Evolutionary conservation across 768 basidiomycete species (phyloP), one percentile per base, ranked within the genome.

Genomic region (Termitomyces sp.): DNA sequence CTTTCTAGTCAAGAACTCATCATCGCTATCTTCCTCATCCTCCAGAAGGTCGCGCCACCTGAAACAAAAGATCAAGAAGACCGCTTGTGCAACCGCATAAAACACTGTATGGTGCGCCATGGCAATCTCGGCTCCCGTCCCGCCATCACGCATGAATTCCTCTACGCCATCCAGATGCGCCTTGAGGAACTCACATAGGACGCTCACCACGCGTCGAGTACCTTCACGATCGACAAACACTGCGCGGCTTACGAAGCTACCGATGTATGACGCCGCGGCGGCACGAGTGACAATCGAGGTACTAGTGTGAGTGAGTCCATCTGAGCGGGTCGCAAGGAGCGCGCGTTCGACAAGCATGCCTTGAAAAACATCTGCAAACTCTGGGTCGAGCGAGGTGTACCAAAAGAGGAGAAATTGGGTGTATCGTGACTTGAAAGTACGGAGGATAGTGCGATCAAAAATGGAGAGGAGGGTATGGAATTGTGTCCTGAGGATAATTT

Each of bases 11-110:
- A 65, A 48, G 51, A 68, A 62, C 35, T 78, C 82, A 22, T 76
- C 79, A 22, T 76, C 80, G 22, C 73, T n/a, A n/a, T n/a, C 77
- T 5, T 86, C 88, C 13, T 82, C 77, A n/a, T 79, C 80, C 47
- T 84, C 82, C 39, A 83, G 68, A 33, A 98, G 72, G 60, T 98
- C 97, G 56, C 91, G 75, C 96, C 96, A 98, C 11, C 97, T 78
- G 72, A 98, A 99, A 69, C 97, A 98, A 69, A 99, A 99, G 59
- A 99, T 93, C 59, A 98, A 79, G 67, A 99, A 95, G 10, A 94
- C 83, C 0, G 95, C 88, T 65, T 98, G 97, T 0, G 85, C 73
- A 31, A 96, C 88, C 2, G 95, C 94, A 67, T 98, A 98, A 66
- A 98, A 98, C 18, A 96, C 81, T 25, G 80, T 82, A 61, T 88